phyloP scores from a whole-genome alignment of 768 basidiomycete species.

The Candolleomyces aberdarensis region DNA sequence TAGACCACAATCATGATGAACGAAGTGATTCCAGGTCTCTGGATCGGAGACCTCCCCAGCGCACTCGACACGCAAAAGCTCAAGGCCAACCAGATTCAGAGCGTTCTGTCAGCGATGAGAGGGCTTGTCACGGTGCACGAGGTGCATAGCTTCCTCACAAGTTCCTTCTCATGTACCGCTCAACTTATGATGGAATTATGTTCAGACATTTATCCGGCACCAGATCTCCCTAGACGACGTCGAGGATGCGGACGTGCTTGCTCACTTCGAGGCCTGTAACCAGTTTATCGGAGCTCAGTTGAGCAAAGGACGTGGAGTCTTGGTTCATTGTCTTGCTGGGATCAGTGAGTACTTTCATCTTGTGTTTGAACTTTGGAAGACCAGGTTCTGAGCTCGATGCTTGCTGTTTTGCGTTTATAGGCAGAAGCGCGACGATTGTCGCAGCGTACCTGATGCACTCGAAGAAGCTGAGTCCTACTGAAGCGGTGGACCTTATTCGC shows the following conservation, averaged over 20 bases:
- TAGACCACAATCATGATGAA: slow-evolving; percentile 64
- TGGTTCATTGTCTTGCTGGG: slow-evolving; percentile 91
- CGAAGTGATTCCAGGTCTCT: slow-evolving; percentile 70
- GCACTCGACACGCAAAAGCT: slow-evolving; percentile 62
- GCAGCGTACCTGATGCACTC: slow-evolving; percentile 89
- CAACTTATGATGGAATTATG: not conserved
- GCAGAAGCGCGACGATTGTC: slow-evolving; percentile 81
- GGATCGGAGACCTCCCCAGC: slow-evolving; percentile 80
- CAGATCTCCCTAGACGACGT: slow-evolving; percentile 80
- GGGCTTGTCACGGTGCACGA: slow-evolving; percentile 64
- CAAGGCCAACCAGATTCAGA: slow-evolving; percentile 66
- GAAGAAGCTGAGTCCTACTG: slow-evolving; percentile 48
- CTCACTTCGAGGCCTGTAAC: slow-evolving; percentile 75
- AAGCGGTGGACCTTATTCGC: slow-evolving; percentile 68
- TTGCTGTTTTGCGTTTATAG: slow-evolving; percentile 30
- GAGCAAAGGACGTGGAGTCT: slow-evolving; percentile 69
- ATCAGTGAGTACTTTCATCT: slow-evolving; percentile 55
- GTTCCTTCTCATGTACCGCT: not conserved
- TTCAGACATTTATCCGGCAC: slow-evolving; percentile 73
- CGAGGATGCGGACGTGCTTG: slow-evolving; percentile 72
- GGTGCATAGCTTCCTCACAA: slow-evolving; percentile 31
- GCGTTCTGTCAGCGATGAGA: slow-evolving; percentile 71
- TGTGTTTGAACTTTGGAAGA: not conserved
- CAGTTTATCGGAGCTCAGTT: slow-evolving; percentile 81
- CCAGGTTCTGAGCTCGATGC: not conserved